A percentile compares a stretch with the other conserved stretches of the same genome.
phyloP scores from a whole-genome alignment of 1,284 basidiomycete genomes.

The Cryptococcus jaspeensis region DNA sequence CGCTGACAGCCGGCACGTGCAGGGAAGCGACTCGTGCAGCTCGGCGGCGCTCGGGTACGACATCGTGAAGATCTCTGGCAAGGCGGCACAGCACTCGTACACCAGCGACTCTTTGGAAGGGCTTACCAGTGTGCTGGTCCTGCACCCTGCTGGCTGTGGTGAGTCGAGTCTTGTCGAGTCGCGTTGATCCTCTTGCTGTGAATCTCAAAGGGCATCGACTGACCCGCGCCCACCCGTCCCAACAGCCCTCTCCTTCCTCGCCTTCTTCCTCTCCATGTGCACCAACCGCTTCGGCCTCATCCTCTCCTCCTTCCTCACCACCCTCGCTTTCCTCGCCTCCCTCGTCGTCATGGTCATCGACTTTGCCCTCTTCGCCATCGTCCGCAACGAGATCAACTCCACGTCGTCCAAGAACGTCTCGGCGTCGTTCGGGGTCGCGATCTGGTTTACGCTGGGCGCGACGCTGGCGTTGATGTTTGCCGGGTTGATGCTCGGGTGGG shows the following conservation, averaged over 20 bases:
- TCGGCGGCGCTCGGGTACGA: constrained; percentile 26
- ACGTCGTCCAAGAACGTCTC: constrained; percentile 17
- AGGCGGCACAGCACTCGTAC: too few relatives aligned
- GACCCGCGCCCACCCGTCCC: too few relatives aligned
- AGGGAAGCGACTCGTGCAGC: constrained; percentile 2
- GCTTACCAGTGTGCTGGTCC: constrained; percentile 42
- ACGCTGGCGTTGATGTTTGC: constrained; percentile 43
- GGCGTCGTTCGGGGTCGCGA: constrained; percentile 30
- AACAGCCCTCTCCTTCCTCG: constrained; percentile 36
- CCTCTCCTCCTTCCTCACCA: constrained; percentile 37
- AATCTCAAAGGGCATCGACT: too few relatives aligned
- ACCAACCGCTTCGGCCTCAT: constrained; percentile 45
- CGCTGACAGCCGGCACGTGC: too few relatives aligned
- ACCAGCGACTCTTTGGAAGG: constrained; percentile 18
- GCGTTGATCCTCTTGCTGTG: too few relatives aligned
- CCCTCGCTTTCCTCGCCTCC: constrained; percentile 43
- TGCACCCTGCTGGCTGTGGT: constrained; percentile 45
- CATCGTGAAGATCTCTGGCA: constrained; percentile 22
- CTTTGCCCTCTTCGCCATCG: constrained; percentile 39
- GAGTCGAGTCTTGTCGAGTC: constrained; percentile 4
- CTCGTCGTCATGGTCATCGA: constrained; percentile 46
- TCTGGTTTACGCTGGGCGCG: constrained; percentile 42
- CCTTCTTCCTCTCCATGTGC: constrained; percentile 41
- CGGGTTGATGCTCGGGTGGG: too few relatives aligned
- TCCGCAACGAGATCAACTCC: constrained; percentile 32